phyloP scores from a whole-genome alignment of 768 basidiomycete species.

The Sporobolomyces pararoseus region DNA sequence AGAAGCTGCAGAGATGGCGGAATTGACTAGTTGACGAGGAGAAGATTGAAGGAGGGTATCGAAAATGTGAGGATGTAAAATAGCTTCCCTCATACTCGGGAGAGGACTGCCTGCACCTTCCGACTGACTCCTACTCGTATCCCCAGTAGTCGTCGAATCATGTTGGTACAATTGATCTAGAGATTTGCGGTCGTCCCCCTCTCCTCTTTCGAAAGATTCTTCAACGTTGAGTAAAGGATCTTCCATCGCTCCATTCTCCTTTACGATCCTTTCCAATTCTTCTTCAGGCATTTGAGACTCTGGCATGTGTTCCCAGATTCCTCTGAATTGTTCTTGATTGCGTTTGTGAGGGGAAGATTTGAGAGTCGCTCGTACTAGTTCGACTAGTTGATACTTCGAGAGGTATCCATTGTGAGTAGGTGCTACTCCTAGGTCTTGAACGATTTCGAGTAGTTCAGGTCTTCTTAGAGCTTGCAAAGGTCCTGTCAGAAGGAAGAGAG shows the following conservation, averaged over 20 bases:
- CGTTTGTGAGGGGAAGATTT: not conserved
- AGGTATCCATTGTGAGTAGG: not conserved
- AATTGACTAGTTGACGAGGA: not conserved
- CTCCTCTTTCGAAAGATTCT: too few relatives aligned
- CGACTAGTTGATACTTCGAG: conserved; percentile 11
- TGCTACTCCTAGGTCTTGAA: not conserved
- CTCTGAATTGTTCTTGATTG: conserved; percentile 4
- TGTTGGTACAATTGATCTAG: conserved; percentile 9
- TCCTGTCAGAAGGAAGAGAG: not conserved
- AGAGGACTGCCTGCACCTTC: not conserved
- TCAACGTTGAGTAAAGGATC: not conserved
- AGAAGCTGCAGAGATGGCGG: not conserved
- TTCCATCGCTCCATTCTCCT: conserved; percentile 9
- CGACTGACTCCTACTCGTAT: not conserved
- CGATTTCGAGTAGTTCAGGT: conserved; percentile 3
- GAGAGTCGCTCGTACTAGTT: conserved; percentile 15
- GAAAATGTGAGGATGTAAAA: conserved; percentile 25
- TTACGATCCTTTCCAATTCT: not conserved
- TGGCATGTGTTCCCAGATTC: conserved; percentile 22
- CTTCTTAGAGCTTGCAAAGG: not conserved
- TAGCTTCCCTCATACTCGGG: conserved; percentile 11
- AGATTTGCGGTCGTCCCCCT: conserved; percentile 1
- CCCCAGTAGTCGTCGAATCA: not conserved
- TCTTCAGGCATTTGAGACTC: conserved; percentile 6
- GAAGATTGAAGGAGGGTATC: conserved; percentile 19